Evolutionary conservation across 2,329 filamentous ascomycete species (phyloP).

Genomic region (Dactylellina cionopaga): DNA sequence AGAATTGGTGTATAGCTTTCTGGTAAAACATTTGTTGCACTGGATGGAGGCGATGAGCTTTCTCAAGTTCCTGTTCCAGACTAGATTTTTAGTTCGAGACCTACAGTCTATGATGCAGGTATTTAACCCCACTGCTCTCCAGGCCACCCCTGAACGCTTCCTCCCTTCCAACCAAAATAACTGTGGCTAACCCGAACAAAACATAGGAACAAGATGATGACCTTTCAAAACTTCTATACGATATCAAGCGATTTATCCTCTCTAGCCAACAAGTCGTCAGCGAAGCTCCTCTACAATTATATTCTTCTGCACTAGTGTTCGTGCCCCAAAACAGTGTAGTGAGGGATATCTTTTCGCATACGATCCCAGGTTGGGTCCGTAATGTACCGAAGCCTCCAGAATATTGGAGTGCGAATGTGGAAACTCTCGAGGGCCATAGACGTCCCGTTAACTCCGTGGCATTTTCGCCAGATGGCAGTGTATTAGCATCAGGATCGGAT

Average conservation of each 20-base stretch:
- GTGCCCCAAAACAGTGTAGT: constrained; percentile 13
- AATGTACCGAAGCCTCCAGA: not conserved
- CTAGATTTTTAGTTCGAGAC: not conserved
- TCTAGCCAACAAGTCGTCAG: not conserved
- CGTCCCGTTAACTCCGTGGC: constrained; percentile 9
- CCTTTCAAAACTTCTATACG: not conserved
- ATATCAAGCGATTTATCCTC: not conserved
- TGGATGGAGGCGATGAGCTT: constrained; percentile 60
- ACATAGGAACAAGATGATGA: not conserved
- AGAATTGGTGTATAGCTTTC: constrained; percentile 57
- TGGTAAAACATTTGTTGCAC: constrained; percentile 59
- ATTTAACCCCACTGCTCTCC: not conserved
- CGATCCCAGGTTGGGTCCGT: not conserved
- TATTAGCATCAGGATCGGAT: constrained; percentile 44
- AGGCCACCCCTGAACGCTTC: not conserved
- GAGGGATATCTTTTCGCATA: not conserved
- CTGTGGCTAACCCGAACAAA: too few species aligned
- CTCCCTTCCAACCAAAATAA: not conserved
- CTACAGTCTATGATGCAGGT: not conserved
- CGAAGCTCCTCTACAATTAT: constrained; percentile 15
- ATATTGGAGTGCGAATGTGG: not conserved
- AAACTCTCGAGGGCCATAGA: constrained; percentile 18
- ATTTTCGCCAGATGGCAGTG: constrained; percentile 43
- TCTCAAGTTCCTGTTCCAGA: constrained; percentile 55
- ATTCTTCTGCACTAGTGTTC: constrained; percentile 17